These are phyloP conservation scores for Pulveroboletus ravenelii DNA, from an alignment of 768 basidiomycete species.

Conservation along the genomic window DNA sequence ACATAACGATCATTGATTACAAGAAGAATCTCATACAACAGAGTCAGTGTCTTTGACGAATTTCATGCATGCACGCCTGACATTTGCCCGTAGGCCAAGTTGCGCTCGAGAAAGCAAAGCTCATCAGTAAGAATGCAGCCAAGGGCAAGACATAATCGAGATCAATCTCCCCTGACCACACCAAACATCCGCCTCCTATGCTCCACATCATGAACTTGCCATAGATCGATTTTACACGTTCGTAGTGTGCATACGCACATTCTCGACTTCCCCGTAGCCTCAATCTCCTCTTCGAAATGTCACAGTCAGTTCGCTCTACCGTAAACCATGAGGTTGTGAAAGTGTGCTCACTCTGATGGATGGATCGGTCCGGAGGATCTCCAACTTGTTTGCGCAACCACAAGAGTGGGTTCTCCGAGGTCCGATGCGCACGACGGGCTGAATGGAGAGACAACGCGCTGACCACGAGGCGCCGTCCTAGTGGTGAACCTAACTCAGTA, in stretches of 20 bases:
- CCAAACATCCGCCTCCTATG: conserved; percentile 4
- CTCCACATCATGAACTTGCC: conserved; percentile 4
- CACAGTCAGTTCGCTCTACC: conserved; percentile 10
- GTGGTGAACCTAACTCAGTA: conserved; percentile 20
- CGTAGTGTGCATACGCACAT: conserved; percentile 11
- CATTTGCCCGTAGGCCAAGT: conserved; percentile 52
- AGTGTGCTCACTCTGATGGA: conserved; percentile 1
- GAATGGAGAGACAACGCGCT: conserved; percentile 21
- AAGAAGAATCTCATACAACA: conserved; percentile 81
- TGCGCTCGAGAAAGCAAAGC: conserved; percentile 89
- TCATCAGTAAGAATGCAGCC: conserved; percentile 78
- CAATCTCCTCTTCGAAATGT: conserved; percentile 8
- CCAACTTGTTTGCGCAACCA: conserved; percentile 1
- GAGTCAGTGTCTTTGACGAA: conserved; percentile 44
- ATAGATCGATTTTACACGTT: conserved; percentile 14
- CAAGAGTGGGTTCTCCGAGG: conserved; percentile 26
- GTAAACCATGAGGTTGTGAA: conserved; percentile 11
- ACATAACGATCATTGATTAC: conserved; percentile 90
- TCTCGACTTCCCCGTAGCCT: conserved; percentile 10
- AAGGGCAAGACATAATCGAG: conserved; percentile 59
- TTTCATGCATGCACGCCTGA: not conserved
- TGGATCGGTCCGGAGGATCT: conserved; percentile 22
- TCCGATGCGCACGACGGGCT: conserved; percentile 15
- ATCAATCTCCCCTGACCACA: not conserved
- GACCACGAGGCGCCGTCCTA: conserved; percentile 20